phyloP scores from a whole-genome alignment of 1,284 basidiomycete species.

The Veloboletus limbatus region DNA sequence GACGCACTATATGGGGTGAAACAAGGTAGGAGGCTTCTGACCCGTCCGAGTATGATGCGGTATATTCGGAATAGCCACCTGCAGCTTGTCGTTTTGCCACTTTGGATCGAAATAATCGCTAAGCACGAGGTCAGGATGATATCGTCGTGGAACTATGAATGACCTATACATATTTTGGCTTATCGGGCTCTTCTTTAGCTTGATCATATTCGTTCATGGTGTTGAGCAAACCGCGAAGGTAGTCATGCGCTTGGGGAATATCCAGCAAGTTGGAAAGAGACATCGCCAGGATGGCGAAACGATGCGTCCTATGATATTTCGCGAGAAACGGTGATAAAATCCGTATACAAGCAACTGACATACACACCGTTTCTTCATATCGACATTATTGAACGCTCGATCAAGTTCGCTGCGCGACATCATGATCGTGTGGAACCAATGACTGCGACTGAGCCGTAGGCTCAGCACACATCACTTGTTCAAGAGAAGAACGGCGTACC shows the following conservation, averaged over 20 bases:
- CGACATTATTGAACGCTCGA: slow-evolving; percentile 64
- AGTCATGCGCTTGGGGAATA: slow-evolving; percentile 73
- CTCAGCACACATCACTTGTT: slow-evolving; percentile 9
- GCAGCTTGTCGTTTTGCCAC: slow-evolving; percentile 47
- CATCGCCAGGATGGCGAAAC: slow-evolving; percentile 80
- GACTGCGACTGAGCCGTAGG: slow-evolving; percentile 53
- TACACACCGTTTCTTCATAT: slow-evolving; percentile 74
- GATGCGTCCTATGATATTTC: slow-evolving; percentile 54
- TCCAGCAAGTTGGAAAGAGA: slow-evolving; percentile 79
- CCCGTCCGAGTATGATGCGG: slow-evolving; percentile 55
- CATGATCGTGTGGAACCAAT: slow-evolving; percentile 88
- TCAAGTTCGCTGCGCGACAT: slow-evolving; percentile 73
- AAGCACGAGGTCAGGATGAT: slow-evolving; percentile 13
- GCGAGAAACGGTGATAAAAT: background rate
- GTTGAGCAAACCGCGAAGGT: slow-evolving; percentile 68
- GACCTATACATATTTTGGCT: slow-evolving; percentile 65
- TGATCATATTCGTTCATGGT: slow-evolving; percentile 77
- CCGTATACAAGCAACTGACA: background rate
- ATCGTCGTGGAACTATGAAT: slow-evolving; percentile 5
- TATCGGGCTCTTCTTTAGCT: slow-evolving; percentile 76
- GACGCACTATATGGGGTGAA: slow-evolving; percentile 68
- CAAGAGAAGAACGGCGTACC: slow-evolving; percentile 46
- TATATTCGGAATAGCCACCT: slow-evolving; percentile 57
- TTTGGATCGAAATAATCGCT: slow-evolving; percentile 62
- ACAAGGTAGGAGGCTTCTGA: slow-evolving; percentile 70